A percentile compares a stretch with the other conserved stretches of the same genome.
These are phyloP conservation scores for Zoysia japonica DNA, from an alignment of 176 grass and related monocot genomes.

Conservation along the genomic window DNA sequence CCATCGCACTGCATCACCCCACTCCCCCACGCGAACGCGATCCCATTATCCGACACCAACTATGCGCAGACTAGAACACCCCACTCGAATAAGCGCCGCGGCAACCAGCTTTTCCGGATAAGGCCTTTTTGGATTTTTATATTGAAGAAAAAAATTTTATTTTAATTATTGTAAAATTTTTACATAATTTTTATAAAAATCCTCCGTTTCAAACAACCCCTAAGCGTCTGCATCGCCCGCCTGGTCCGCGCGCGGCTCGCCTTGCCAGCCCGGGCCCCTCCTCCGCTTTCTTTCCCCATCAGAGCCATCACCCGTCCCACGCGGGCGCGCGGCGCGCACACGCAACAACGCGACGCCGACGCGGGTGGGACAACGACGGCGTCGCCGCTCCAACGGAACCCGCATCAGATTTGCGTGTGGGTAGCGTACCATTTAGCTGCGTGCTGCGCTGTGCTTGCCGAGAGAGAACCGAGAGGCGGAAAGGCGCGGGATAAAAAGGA, in stretches of 20 bases:
- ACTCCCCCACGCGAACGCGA: not conserved
- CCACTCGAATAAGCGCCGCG: no score
- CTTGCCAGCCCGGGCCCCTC: not conserved
- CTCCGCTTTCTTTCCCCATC: not conserved
- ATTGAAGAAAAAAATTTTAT: no score
- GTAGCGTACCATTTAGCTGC: no score
- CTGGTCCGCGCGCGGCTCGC: no score
- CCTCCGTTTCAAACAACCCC: no score
- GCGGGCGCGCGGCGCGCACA: slow-evolving; percentile 20
- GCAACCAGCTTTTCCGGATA: no score
- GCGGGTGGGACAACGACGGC: no score
- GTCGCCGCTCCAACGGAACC: not conserved
- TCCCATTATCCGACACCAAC: slow-evolving; percentile 23
- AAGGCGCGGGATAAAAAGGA: slow-evolving; percentile 17
- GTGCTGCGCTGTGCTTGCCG: not conserved
- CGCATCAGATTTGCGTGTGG: not conserved
- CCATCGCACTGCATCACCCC: not conserved
- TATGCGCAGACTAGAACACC: slow-evolving; percentile 12
- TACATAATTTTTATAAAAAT: no score
- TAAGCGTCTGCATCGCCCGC: no score
- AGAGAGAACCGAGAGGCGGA: not conserved
- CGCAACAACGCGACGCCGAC: not conserved
- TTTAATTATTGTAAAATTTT: no score
- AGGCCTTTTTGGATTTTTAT: no score
- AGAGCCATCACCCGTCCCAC: not conserved